These are phyloP conservation scores for Trichoderma atroviride DNA, from an alignment of 2,329 filamentous ascomycete species.

Conservation along the genomic window DNA sequence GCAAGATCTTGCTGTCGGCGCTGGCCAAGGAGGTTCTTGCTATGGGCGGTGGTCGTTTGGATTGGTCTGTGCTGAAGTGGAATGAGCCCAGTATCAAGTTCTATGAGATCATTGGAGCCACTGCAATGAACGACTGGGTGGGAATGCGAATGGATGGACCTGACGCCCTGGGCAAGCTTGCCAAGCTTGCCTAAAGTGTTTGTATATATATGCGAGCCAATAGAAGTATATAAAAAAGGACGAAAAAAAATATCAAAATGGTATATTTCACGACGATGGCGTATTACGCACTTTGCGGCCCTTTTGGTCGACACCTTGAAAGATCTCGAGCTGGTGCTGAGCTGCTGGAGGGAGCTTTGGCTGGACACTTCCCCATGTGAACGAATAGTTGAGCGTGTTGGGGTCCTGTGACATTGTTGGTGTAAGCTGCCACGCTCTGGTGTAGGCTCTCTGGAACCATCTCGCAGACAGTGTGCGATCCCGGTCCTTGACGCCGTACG, in stretches of 20 bases:
- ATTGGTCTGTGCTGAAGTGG: conserved; percentile 93
- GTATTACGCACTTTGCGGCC: conserved; percentile 31
- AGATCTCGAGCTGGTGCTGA: conserved; percentile 47
- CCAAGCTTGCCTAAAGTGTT: conserved; percentile 42
- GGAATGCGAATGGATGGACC: conserved; percentile 74
- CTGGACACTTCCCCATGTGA: conserved; percentile 51
- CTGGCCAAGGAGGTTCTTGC: conserved; percentile 78
- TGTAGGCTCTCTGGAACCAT: conserved; percentile 53
- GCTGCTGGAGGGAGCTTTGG: conserved; percentile 37
- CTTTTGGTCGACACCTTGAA: conserved; percentile 47
- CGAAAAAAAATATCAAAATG: background rate
- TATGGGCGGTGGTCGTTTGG: conserved; percentile 73
- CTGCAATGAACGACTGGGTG: conserved; percentile 70
- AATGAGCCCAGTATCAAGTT: conserved; percentile 89
- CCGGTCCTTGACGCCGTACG: conserved; percentile 41
- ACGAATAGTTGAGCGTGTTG: conserved; percentile 38
- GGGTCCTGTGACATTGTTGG: conserved; percentile 45
- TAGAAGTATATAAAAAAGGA: background rate
- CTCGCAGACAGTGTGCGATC: conserved; percentile 43
- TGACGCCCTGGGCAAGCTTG: conserved; percentile 60
- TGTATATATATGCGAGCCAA: background rate
- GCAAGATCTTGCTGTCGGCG: conserved; percentile 71
- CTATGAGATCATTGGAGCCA: conserved; percentile 73
- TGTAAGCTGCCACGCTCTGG: conserved; percentile 48
- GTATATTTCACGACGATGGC: conserved; percentile 18